Base-by-base conservation (phyloP, 2,329 filamentous ascomycete species). In the Periconia sp. region DNA sequence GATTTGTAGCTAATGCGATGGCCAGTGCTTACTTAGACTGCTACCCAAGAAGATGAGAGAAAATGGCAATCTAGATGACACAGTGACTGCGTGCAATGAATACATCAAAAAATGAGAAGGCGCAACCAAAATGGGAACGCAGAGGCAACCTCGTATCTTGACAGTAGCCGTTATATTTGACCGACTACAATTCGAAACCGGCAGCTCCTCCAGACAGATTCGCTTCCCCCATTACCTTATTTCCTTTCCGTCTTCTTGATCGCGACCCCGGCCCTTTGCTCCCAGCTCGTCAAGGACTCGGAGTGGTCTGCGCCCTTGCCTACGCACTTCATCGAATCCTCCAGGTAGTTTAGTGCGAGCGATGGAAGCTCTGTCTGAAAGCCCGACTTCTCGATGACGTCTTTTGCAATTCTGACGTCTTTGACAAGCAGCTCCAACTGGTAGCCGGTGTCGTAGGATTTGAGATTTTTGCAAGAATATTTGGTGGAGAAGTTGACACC, bases 401-500 rank as follows among this genome's bases (percentile, higher is more conserved):
- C 67, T 40, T 65, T 56, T 10, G 65, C 60, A 19, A 70, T 70
- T 9, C 60, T 63, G 28, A 68, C 37, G 47, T 70, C 68, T 36
- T 71, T 68, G 3, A 70, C 59, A 24, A 70, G 42, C 21, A 69
- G 49, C 17, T 57, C 64, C 12, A 71, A 54, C 6, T 65, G 66
- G 34, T 68, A 70, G 2, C 66, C 68, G 13, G 46, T 54, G 26
- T 68, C 57, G 38, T 65, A 68, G 2, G 58, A 52, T 23, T 61
- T 60, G 26, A 48, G 46, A 16, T 54, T 56, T 19, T 48, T 49
- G 45, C 59, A 57, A 6, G 58, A 62, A 38, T 64, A 52, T 33
- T 37, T 43, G 0, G 70, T 72, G 3, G 66, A 69, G 38, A 71
- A 73, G 40, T 63, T 68, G 2, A 67, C 59, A 3, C 70, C 71